phyloP scores from a whole-genome alignment of 129 eudicot genomes.

The Sambucus nigra region DNA sequence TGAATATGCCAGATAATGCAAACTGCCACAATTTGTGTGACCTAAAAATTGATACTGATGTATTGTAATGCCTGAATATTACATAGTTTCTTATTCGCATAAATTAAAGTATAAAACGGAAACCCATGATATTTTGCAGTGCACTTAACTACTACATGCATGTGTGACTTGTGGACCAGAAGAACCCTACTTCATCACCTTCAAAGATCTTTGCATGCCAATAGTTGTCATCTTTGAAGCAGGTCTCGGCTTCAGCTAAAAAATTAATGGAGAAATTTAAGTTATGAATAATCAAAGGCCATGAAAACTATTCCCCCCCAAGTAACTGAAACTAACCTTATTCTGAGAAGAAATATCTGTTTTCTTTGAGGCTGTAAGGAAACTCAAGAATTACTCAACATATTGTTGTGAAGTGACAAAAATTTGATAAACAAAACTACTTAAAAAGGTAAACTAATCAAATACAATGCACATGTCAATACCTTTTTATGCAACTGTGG shows the following conservation, averaged over 20 bases:
- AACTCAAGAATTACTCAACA: neutral
- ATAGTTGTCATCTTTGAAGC: slow-evolving; percentile 14
- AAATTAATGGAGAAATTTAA: neutral
- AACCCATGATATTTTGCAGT: neutral
- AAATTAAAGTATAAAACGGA: too few species aligned
- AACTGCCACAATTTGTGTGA: too few species aligned
- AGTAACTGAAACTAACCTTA: slow-evolving; percentile 32
- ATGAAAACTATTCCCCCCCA: slow-evolving; percentile 1
- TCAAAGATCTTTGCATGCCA: slow-evolving; percentile 26
- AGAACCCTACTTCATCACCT: slow-evolving; percentile 25
- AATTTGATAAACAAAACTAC: too few species aligned
- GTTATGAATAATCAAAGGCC: neutral
- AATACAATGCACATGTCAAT: too few species aligned
- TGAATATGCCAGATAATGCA: too few species aligned
- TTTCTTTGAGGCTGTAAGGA: slow-evolving; percentile 53
- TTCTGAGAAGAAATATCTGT: slow-evolving; percentile 29
- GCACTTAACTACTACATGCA: slow-evolving; percentile 14
- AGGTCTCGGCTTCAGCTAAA: slow-evolving; percentile 23
- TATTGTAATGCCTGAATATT: too few species aligned
- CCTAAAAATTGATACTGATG: too few species aligned
- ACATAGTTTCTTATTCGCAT: too few species aligned
- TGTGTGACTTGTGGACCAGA: slow-evolving; percentile 22
- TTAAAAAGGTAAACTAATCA: too few species aligned
- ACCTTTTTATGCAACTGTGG: too few species aligned
- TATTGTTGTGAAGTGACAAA: neutral